A percentile compares a stretch with the other conserved stretches of the same genome.
phyloP scores from a whole-genome alignment of 2,329 filamentous ascomycete genomes.

The Ilyonectria mors-panacis region DNA sequence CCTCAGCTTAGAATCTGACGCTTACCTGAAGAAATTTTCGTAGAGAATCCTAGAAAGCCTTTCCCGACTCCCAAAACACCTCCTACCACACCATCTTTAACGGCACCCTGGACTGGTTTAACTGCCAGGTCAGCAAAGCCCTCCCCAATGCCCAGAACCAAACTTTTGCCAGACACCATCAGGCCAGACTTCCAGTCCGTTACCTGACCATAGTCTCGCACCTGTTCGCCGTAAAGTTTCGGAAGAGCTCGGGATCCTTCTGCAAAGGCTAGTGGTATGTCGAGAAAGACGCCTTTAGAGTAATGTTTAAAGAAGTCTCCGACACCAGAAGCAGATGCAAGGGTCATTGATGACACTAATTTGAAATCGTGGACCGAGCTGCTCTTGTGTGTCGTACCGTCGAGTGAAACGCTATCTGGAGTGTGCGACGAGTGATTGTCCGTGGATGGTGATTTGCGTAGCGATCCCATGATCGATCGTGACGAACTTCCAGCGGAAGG shows the following conservation, averaged over 20 bases:
- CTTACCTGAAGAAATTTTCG: constrained; percentile 30
- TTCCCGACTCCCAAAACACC: constrained; percentile 25
- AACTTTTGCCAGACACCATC: constrained; percentile 15
- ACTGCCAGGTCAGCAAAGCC: constrained; percentile 25
- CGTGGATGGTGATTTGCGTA: not conserved
- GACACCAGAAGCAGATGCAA: constrained; percentile 17
- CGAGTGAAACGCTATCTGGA: not conserved
- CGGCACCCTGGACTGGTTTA: constrained; percentile 26
- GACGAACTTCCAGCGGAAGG: not conserved
- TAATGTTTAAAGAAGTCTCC: constrained; percentile 35
- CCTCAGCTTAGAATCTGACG: not conserved
- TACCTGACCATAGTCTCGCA: constrained; percentile 25
- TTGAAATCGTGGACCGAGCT: not conserved
- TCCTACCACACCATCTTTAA: constrained; percentile 17
- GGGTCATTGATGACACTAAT: constrained; percentile 11
- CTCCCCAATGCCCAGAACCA: constrained; percentile 25
- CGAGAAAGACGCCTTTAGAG: constrained; percentile 14
- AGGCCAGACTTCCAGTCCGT: constrained; percentile 28
- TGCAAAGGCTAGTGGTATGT: constrained; percentile 33
- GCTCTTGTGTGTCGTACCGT: not conserved
- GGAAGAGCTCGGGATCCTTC: constrained; percentile 35
- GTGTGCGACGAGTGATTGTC: not conserved
- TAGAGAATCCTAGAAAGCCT: constrained; percentile 26
- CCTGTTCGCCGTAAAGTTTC: constrained; percentile 22
- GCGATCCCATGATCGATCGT: not conserved